phyloP scores from a whole-genome alignment of 805 yeast species.

The Cyberlindnera meyerae region DNA sequence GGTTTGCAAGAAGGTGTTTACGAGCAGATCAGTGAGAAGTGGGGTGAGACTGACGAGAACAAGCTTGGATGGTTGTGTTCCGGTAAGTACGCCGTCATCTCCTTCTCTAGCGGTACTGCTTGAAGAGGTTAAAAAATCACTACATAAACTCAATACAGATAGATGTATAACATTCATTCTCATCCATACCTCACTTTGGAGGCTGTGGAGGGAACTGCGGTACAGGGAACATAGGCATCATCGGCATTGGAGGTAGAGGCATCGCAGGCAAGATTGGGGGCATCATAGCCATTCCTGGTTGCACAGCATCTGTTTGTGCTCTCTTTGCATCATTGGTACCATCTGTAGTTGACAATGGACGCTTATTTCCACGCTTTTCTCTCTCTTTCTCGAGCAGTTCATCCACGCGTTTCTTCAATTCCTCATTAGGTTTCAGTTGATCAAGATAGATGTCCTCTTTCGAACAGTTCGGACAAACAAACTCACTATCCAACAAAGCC shows the following conservation, averaged over 20 bases:
- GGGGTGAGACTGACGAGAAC: slow-evolving; percentile 56
- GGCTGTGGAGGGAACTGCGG: not conserved
- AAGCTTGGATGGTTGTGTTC: slow-evolving; percentile 80
- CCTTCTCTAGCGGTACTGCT: slow-evolving; percentile 41
- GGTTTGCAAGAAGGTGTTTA: slow-evolving; percentile 74
- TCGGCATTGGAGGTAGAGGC: slow-evolving; percentile 12
- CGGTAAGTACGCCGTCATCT: slow-evolving; percentile 93
- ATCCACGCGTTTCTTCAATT: slow-evolving; percentile 49
- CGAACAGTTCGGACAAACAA: slow-evolving; percentile 85
- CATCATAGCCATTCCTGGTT: slow-evolving; percentile 1
- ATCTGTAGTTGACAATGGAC: slow-evolving; percentile 11
- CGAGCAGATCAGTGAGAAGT: slow-evolving; percentile 56
- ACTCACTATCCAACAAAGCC: slow-evolving; percentile 71
- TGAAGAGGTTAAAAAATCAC: slow-evolving; percentile 2
- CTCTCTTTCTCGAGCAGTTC: slow-evolving; percentile 40
- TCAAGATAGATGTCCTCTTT: slow-evolving; percentile 73
- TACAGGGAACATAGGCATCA: slow-evolving; percentile 3
- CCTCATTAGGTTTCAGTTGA: slow-evolving; percentile 56
- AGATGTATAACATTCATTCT: not conserved
- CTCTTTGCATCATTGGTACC: slow-evolving; percentile 11
- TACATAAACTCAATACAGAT: not conserved
- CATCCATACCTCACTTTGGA: too few species aligned
- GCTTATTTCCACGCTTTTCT: slow-evolving; percentile 28
- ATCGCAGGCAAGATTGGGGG: slow-evolving; percentile 13
- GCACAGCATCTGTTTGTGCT: slow-evolving; percentile 6